These are phyloP conservation scores for Diatrype stigma DNA, from an alignment of 2,329 filamentous ascomycete genomes.

Conservation along the genomic window DNA sequence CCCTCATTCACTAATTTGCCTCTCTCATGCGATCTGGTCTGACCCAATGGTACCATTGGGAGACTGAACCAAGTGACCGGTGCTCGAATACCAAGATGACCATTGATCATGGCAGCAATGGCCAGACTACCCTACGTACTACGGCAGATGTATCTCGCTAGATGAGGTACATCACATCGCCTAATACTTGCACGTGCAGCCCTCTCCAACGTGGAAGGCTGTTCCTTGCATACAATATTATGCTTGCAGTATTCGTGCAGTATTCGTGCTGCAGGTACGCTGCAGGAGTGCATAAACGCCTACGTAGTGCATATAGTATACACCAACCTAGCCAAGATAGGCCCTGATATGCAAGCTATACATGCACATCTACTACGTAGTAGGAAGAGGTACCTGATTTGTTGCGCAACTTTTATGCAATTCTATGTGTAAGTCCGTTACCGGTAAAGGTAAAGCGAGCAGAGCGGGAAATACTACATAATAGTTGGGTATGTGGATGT, in stretches of 20 bases:
- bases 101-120: background rate
- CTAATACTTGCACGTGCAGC: slow-evolving; percentile 9
- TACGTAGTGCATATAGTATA: background rate
- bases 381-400: too few relatives aligned
- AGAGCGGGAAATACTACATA: too few relatives aligned
- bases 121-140: slow-evolving; percentile 16
- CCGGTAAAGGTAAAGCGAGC: background rate
- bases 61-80: background rate
- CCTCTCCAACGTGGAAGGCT: slow-evolving; percentile 10
- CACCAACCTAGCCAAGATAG: background rate
- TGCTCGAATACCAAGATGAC: background rate
- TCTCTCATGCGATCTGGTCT: background rate
- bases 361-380: too few relatives aligned
- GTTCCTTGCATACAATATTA: slow-evolving; percentile 29
- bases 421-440: too few relatives aligned
- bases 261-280: slow-evolving; percentile 27
- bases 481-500: too few relatives aligned
- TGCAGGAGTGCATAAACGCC: slow-evolving; percentile 5
- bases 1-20: background rate
- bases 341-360: too few relatives aligned
- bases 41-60: background rate
- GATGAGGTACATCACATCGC: slow-evolving; percentile 8
- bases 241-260: slow-evolving; percentile 18
- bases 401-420: too few relatives aligned
- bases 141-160: slow-evolving; percentile 7